phyloP scores from a whole-genome alignment of 2,329 filamentous ascomycete genomes.

The Penicillium sp. region DNA sequence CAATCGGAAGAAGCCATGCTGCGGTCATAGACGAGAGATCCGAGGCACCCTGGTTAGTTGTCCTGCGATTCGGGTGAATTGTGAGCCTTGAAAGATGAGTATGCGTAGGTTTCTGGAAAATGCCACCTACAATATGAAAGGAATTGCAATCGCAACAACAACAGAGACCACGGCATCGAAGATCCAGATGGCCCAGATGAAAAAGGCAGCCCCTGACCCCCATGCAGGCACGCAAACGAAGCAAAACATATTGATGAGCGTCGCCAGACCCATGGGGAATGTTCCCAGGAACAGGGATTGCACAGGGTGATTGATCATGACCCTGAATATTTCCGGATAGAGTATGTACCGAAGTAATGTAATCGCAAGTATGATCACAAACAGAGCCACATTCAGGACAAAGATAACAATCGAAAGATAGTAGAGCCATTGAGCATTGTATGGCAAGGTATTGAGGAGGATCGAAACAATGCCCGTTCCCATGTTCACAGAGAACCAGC shows the following conservation, averaged over 20 bases:
- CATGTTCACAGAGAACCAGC: conserved; percentile 36
- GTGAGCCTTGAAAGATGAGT: background rate
- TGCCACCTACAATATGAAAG: conserved; percentile 46
- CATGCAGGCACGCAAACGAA: conserved; percentile 53
- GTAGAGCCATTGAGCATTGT: conserved; percentile 32
- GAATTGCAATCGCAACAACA: conserved; percentile 47
- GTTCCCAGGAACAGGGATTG: conserved; percentile 62
- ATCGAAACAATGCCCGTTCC: conserved; percentile 35
- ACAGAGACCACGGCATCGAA: conserved; percentile 49
- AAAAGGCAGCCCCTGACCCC: conserved; percentile 50
- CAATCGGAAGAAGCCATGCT: conserved; percentile 59
- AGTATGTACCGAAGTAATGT: conserved; percentile 55
- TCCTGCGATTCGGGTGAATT: background rate
- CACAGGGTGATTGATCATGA: conserved; percentile 59
- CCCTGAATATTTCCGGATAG: conserved; percentile 58
- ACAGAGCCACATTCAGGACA: conserved; percentile 25
- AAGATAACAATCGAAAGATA: conserved; percentile 31
- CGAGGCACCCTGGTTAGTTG: background rate
- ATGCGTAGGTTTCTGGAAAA: too few relatives aligned
- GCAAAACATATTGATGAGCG: conserved; percentile 60
- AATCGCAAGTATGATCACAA: conserved; percentile 35
- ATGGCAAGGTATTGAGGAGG: conserved; percentile 29
- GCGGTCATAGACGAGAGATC: conserved; percentile 55
- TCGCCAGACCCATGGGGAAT: conserved; percentile 61
- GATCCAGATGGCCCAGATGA: conserved; percentile 55